Evolutionary conservation across 2,329 filamentous ascomycete genomes (phyloP), one percentile per base, ranked within the genome.

Genomic region (Scedosporium boydii): DNA sequence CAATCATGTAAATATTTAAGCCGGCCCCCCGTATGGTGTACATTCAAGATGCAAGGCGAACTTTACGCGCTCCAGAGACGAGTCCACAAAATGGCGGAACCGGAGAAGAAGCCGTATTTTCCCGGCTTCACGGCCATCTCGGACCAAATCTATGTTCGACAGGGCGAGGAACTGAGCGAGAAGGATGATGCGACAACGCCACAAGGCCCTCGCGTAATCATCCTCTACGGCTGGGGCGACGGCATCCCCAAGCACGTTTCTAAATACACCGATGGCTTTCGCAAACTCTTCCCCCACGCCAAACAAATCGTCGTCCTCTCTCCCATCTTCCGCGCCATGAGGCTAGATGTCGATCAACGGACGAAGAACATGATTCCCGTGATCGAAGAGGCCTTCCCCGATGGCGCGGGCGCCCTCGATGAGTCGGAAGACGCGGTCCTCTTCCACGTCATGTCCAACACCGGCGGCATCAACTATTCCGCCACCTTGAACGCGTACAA

Each of bases 401-500:
- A 18, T 14, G 56, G 56, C 27, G 21, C 21, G 2, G 56, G 56
- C 16, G 21, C 21, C 21, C 67, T 66, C 23, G 63, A 69, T 14
- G 64, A 71, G 27, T 16, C 23, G 41, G 68, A 69, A 51, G 72
- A 75, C 3, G 63, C 65, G 6, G 70, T 85, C 12, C 70, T 84
- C 21, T 68, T 81, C 2, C 82, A 85, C 62, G 72, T 73, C 66
- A 82, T 85, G 77, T 85, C 82, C 65, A 85, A 84, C 69, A 83
- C 82, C 0, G 83, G 83, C n/a, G 80, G 76, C 14, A 81, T 82
- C 62, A 81, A 79, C 73, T 75, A 77, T 56, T 80, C 78, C 0
- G 76, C 80, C 2, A 77, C 79, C 0, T 67, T 82, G 14, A 75
- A 81, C 64, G 78, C 76, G 0, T 82, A 80, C 68, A 70, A 70